Conservation (phyloP, 2,329 filamentous ascomycete genomes). For the Metarhizium sp. region DNA sequence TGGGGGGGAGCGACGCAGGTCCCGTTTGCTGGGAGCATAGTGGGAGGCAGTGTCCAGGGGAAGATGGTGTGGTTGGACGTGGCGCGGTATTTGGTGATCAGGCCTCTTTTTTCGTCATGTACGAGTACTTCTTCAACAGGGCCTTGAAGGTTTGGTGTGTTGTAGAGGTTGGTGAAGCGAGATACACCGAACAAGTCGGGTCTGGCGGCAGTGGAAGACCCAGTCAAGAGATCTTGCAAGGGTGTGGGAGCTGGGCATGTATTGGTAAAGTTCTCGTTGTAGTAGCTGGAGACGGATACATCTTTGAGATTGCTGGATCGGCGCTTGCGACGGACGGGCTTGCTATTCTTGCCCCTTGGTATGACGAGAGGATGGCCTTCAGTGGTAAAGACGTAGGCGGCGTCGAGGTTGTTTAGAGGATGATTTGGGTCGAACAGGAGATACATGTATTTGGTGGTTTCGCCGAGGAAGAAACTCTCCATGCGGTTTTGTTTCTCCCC, state of each 20-base stretch:
- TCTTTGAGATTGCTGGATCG: background rate
- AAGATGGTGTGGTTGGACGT: conserved; percentile 76
- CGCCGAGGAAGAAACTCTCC: conserved; percentile 97
- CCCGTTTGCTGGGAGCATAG: conserved; percentile 66
- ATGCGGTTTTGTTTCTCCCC: conserved; percentile 89
- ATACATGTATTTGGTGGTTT: conserved; percentile 94
- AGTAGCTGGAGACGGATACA: conserved; percentile 22
- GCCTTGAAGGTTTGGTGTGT: conserved; percentile 57
- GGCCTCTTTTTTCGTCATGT: conserved; percentile 35
- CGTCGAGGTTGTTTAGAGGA: conserved; percentile 78
- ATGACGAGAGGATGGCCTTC: conserved; percentile 91
- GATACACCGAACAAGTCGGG: conserved; percentile 83
- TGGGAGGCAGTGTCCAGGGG: conserved; percentile 81
- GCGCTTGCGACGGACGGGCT: conserved; percentile 6
- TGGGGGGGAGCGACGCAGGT: conserved; percentile 65
- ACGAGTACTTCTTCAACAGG: conserved; percentile 26
- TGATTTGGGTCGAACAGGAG: conserved; percentile 80
- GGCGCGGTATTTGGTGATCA: conserved; percentile 32
- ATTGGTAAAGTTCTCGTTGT: conserved; percentile 39
- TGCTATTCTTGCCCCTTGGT: conserved; percentile 33
- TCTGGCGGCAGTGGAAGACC: conserved; percentile 72
- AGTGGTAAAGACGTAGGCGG: conserved; percentile 86
- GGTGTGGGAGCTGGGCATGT: conserved; percentile 57
- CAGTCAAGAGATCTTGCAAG: conserved; percentile 51
- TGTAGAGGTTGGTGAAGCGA: conserved; percentile 71